Evolutionary conservation across 805 yeast genomes (phyloP), one percentile per base, ranked within the genome.

Genomic region (Yamadazyma nakazawae): DNA sequence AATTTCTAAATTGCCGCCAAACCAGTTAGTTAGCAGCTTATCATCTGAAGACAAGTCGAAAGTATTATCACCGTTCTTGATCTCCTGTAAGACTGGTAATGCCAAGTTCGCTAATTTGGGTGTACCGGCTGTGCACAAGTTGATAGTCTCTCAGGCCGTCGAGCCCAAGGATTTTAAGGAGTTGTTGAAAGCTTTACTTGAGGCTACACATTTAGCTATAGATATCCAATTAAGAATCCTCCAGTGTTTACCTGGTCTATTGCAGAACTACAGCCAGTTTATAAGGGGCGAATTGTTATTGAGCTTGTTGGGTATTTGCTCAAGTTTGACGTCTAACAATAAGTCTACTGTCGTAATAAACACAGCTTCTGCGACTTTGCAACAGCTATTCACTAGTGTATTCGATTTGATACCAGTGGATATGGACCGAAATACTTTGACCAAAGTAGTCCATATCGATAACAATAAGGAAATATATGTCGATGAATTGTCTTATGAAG

Each of bases 331-430:
- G 47, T 68, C 80, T 12, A 75, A 81, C 12, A 85, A 81, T 50
- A 85, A 86, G 55, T 77, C 83, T 5, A 80, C 85, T 0, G 87
- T 88, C 55, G 96, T 94, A 5, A 75, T 81, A 12, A 91, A 90
- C 57, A 88, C 98, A 0, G 97, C 98, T 0, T 82, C 88, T 42
- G 99, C 98, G 2, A 89, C 98, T 2, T 75, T 90, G 39, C 95
- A 90, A 52, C 98, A 94, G 61, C 67, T 94, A 37, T 76, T 90
- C 38, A 80, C 85, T 32, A 80, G 85, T 26, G 78, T 90, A 0
- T 92, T 85, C 62, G 98, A 92, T 46, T 75, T 80, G 58, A 75
- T 81, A 40, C 78, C 72, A 7, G 37, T 41, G 14, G 40, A 42
- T 12, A 13, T 42, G 35, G 77, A 70, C 12, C 37, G 30, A 11